Percentiles rank a stretch among this genome's conserved stretches.
Evolutionary conservation across 2,329 filamentous ascomycete genomes (phyloP).

Genomic region (Tolypocladium endophyticum): DNA sequence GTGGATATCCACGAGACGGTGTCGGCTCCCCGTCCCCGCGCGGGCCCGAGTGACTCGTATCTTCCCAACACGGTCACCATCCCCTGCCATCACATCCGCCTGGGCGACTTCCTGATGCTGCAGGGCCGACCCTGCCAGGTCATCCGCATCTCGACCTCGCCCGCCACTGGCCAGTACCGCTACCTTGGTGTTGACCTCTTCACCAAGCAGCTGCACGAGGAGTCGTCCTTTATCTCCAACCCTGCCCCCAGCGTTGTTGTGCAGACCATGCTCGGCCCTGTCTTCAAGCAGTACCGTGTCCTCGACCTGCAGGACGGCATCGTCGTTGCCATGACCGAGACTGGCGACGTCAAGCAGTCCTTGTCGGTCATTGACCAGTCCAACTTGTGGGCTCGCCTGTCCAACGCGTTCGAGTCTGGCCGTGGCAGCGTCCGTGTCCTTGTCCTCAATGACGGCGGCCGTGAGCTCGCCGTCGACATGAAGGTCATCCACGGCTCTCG

Average conservation of each 20-base stretch:
- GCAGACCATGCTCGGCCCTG: slow-evolving; percentile 97
- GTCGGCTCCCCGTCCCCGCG: slow-evolving; percentile 16
- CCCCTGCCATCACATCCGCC: slow-evolving; percentile 98
- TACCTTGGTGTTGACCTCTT: slow-evolving; percentile 99
- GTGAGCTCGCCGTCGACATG: slow-evolving; percentile 96
- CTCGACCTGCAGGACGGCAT: slow-evolving; percentile 84
- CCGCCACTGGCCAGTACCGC: slow-evolving; percentile 97
- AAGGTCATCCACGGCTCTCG: slow-evolving; percentile 86
- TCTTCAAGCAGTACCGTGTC: slow-evolving; percentile 99
- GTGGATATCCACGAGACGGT: slow-evolving; percentile 27
- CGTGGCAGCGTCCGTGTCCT: slow-evolving; percentile 90
- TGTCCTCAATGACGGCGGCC: slow-evolving; percentile 86
- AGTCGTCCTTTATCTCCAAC: slow-evolving; percentile 96
- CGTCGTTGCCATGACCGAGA: slow-evolving; percentile 97
- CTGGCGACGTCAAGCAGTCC: slow-evolving; percentile 93
- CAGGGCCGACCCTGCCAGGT: slow-evolving; percentile 99
- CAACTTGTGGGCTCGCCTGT: slow-evolving; percentile 71
- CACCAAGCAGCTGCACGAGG: slow-evolving; percentile 98
- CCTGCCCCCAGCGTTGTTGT: slow-evolving; percentile 92
- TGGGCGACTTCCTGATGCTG: slow-evolving; percentile 96
- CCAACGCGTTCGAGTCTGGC: slow-evolving; percentile 77
- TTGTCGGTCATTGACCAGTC: slow-evolving; percentile 93
- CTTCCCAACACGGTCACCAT: slow-evolving; percentile 86
- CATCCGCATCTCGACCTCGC: slow-evolving; percentile 97
- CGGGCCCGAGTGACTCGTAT: slow-evolving; percentile 20